Evolutionary conservation across 345 rosid genomes (phyloP).

Genomic region (Carallia pectinifolia): DNA sequence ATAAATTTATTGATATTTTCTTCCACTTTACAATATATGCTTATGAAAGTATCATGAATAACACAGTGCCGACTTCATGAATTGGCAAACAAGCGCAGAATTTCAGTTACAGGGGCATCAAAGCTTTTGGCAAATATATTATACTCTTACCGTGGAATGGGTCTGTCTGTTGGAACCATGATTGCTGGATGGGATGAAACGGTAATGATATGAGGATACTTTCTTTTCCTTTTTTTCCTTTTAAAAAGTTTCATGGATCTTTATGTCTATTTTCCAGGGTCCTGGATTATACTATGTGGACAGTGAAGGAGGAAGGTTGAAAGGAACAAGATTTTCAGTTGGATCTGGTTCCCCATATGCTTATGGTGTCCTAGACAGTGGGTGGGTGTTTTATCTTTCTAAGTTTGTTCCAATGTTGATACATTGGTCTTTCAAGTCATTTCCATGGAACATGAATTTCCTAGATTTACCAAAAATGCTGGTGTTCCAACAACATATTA

Average conservation of each 20-base stretch:
- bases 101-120: constrained; percentile 97
- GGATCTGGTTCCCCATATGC: constrained; percentile 99
- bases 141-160: constrained; percentile 98
- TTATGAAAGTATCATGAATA: constrained; percentile 13
- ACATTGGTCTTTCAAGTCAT: neutral
- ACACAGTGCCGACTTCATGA: constrained; percentile 93
- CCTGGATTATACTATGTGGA: constrained; percentile 97
- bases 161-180: constrained; percentile 97
- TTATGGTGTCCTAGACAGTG: constrained; percentile 92
- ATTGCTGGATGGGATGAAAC: constrained; percentile 99
- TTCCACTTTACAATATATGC: neutral
- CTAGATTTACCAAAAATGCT: neutral
- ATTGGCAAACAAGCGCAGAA: constrained; percentile 95
- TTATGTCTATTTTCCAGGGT: constrained; percentile 52
- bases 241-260: neutral
- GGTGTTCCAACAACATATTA: too few relatives aligned
- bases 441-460: neutral
- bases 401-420: neutral
- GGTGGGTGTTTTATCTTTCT: constrained; percentile 43
- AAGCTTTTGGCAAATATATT: constrained; percentile 97
- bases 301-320: constrained; percentile 97
- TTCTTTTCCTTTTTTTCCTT: neutral
- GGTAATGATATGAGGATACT: constrained; percentile 34
- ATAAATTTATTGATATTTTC: constrained; percentile 17
- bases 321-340: constrained; percentile 94